Evolutionary conservation across 805 yeast genomes (phyloP).

Genomic region (Diddensiella caesifluorescens): DNA sequence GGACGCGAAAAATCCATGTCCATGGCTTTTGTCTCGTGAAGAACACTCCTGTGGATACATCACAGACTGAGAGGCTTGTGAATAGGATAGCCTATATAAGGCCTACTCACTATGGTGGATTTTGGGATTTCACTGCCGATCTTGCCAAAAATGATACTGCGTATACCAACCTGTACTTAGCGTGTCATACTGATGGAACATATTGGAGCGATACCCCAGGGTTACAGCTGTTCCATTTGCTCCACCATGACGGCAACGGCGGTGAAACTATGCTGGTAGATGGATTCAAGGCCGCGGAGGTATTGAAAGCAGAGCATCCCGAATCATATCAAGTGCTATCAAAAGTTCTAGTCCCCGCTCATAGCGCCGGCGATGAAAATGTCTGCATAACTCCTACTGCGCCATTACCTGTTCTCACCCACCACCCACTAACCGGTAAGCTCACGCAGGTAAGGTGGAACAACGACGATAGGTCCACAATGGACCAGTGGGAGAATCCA

Average conservation of each 20-base stretch:
- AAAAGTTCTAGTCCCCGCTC: conserved; percentile 54
- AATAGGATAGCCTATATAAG: conserved; percentile 55
- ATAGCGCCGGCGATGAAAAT: conserved; percentile 65
- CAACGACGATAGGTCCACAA: conserved; percentile 61
- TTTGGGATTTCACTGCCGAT: conserved; percentile 74
- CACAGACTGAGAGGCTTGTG: conserved; percentile 52
- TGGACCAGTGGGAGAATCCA: conserved; percentile 44
- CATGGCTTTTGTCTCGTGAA: conserved; percentile 60
- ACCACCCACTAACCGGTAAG: conserved; percentile 41
- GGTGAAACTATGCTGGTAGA: conserved; percentile 66
- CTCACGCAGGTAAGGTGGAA: conserved; percentile 66
- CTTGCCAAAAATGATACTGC: conserved; percentile 65
- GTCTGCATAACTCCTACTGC: conserved; percentile 55
- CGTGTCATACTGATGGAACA: conserved; percentile 67
- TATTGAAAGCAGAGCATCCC: conserved; percentile 43
- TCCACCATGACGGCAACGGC: conserved; percentile 55
- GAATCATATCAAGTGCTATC: conserved; percentile 48
- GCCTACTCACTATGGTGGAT: conserved; percentile 73
- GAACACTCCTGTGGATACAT: conserved; percentile 55
- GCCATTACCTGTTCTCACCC: conserved; percentile 51
- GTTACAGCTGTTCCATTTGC: conserved; percentile 59
- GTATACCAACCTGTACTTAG: conserved; percentile 60
- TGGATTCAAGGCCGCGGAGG: conserved; percentile 55
- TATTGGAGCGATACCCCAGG: conserved; percentile 74
- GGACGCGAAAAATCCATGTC: conserved; percentile 49